Evolutionary conservation across 2,329 filamentous ascomycete species (phyloP).

Genomic region (Ramularia collo-cygni): DNA sequence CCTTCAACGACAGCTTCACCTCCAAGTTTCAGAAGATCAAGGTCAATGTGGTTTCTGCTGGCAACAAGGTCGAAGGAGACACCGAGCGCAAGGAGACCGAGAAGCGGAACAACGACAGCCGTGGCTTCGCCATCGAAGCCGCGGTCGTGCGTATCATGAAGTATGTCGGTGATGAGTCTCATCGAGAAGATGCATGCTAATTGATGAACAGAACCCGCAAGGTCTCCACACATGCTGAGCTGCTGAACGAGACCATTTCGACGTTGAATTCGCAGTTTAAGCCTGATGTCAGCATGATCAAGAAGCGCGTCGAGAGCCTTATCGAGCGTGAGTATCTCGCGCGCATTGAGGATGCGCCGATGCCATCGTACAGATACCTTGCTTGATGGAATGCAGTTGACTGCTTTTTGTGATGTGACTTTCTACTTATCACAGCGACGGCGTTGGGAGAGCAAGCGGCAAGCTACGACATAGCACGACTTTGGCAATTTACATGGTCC

Average conservation of each 20-base stretch:
- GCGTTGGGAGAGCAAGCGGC: not conserved
- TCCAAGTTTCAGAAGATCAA: slow-evolving; percentile 85
- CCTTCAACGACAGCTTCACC: slow-evolving; percentile 73
- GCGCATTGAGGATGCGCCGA: slow-evolving; percentile 57
- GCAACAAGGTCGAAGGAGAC: slow-evolving; percentile 76
- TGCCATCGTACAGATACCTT: slow-evolving; percentile 63
- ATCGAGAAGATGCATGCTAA: slow-evolving; percentile 37
- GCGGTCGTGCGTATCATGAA: slow-evolving; percentile 81
- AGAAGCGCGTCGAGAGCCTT: slow-evolving; percentile 71
- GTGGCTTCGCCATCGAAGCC: slow-evolving; percentile 66
- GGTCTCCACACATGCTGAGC: slow-evolving; percentile 59
- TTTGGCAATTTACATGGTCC: too few species aligned
- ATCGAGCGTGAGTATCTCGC: slow-evolving; percentile 74
- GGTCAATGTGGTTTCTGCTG: slow-evolving; percentile 71
- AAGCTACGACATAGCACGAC: not conserved
- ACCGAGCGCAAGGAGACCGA: slow-evolving; percentile 63
- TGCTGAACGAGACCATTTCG: slow-evolving; percentile 65
- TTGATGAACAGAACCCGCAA: slow-evolving; percentile 46
- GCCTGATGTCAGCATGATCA: slow-evolving; percentile 70
- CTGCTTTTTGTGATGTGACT: too few species aligned
- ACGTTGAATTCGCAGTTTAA: slow-evolving; percentile 64
- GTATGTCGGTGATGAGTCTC: slow-evolving; percentile 48
- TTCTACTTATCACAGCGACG: not conserved
- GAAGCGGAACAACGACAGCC: slow-evolving; percentile 65
- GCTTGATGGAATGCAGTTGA: slow-evolving; percentile 42